Percentiles rank a stretch among this genome's conserved stretches.
Conservation (phyloP, 2,329 filamentous ascomycete genomes). For the Dendryphion nanum region DNA sequence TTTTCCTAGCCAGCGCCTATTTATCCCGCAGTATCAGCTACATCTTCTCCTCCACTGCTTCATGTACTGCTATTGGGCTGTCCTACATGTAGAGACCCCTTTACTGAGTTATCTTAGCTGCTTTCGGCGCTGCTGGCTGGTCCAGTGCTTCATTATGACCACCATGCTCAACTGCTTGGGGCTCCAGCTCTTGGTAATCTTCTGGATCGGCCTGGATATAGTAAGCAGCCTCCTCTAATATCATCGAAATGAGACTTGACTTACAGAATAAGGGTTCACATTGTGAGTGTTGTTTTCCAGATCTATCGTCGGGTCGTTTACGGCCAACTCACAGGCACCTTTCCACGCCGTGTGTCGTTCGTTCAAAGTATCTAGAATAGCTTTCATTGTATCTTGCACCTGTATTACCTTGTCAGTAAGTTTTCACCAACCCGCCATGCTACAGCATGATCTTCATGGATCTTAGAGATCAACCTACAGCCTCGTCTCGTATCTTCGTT, state of each 20-base stretch:
- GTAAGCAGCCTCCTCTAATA: constrained; percentile 10
- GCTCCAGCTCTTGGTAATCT: background rate
- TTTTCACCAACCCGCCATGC: background rate
- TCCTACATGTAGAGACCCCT: background rate
- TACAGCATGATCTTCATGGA: too few relatives aligned
- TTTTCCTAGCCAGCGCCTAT: too few relatives aligned
- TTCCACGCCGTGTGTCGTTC: constrained; percentile 89
- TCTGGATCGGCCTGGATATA: background rate
- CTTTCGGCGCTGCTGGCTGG: background rate
- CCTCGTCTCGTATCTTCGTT: constrained; percentile 59
- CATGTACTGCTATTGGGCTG: background rate
- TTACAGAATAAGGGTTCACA: constrained; percentile 22
- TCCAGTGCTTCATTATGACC: background rate
- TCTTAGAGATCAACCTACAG: constrained; percentile 56
- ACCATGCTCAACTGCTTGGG: background rate
- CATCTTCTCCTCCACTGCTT: constrained; percentile 4
- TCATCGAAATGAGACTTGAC: constrained; percentile 10
- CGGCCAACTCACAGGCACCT: constrained; percentile 64
- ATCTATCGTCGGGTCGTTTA: constrained; percentile 48
- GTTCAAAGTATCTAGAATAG: constrained; percentile 80
- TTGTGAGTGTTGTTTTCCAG: constrained; percentile 11
- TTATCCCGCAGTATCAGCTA: constrained; percentile 7
- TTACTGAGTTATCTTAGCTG: background rate
- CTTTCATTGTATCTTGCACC: constrained; percentile 74
- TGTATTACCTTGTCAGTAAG: too few relatives aligned